Conservation (phyloP, 805 yeast species). For the Cephaloascus albidus region DNA sequence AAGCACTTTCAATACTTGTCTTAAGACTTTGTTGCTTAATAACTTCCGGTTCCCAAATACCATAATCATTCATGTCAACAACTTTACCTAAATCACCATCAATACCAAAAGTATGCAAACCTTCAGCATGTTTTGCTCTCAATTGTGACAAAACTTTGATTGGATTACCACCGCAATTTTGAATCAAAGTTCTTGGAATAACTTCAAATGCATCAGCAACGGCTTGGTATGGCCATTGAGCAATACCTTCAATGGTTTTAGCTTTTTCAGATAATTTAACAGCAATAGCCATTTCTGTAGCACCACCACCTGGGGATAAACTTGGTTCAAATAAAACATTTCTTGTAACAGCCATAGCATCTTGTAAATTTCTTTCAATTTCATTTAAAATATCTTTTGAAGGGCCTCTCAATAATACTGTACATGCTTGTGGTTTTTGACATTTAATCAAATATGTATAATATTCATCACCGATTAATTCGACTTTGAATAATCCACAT, state of each 20-base stretch:
- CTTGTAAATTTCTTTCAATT: constrained; percentile 93
- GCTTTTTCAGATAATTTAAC: constrained; percentile 86
- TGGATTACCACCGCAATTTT: constrained; percentile 97
- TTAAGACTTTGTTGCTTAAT: constrained; percentile 94
- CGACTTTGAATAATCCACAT: constrained; percentile 90
- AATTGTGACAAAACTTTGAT: constrained; percentile 81
- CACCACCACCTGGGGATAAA: constrained; percentile 98
- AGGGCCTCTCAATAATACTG: constrained; percentile 88
- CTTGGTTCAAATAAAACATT: constrained; percentile 93
- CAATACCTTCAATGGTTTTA: constrained; percentile 85
- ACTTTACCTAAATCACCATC: constrained; percentile 93
- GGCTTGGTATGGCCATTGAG: constrained; percentile 98
- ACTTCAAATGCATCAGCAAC: constrained; percentile 99
- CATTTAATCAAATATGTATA: constrained; percentile 80
- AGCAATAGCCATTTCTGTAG: constrained; percentile 97
- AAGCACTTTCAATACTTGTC: constrained; percentile 97
- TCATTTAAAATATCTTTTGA: constrained; percentile 95
- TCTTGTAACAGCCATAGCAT: constrained; percentile 96
- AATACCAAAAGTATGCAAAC: constrained; percentile 76
- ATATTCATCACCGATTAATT: constrained; percentile 95
- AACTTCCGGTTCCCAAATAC: constrained; percentile 99
- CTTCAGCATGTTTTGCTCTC: constrained; percentile 95
- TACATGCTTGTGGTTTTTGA: constrained; percentile 84
- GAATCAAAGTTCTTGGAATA: constrained; percentile 93
- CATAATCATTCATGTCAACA: constrained; percentile 92